Conservation (phyloP, 176 grass and related monocot genomes). For the Bolboschoenus planiculmis region DNA sequence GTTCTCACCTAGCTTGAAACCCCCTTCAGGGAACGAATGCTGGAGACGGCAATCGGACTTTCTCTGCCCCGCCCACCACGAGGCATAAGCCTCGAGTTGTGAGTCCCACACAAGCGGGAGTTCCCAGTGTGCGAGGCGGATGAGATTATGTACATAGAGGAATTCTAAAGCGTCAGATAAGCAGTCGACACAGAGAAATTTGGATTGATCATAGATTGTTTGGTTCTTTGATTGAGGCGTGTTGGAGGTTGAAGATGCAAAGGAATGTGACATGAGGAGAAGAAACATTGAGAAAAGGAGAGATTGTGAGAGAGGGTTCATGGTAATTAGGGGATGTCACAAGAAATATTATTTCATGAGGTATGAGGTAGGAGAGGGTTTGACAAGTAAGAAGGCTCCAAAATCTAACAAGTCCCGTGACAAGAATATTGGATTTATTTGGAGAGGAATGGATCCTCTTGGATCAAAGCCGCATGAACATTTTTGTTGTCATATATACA, state of each 20-base stretch:
- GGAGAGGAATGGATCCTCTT: neutral
- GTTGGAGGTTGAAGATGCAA: neutral
- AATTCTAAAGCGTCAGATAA: constrained; percentile 51
- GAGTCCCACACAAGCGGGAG: constrained; percentile 51
- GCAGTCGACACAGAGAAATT: constrained; percentile 36
- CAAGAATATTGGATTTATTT: neutral
- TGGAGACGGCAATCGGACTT: constrained; percentile 36
- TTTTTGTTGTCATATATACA: neutral
- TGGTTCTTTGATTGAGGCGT: neutral
- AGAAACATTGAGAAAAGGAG: neutral
- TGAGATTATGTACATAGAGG: constrained; percentile 53
- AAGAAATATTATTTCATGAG: neutral
- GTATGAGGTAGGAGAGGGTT: neutral
- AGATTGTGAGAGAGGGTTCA: neutral
- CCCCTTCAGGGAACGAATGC: constrained; percentile 59
- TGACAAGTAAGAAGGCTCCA: neutral
- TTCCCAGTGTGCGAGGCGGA: constrained; percentile 45
- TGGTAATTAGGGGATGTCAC: neutral
- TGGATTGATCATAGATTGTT: constrained; percentile 30
- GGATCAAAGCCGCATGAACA: neutral
- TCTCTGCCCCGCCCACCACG: constrained; percentile 51
- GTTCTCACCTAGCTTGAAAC: constrained; percentile 72
- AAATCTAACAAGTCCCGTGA: neutral
- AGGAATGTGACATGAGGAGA: neutral
- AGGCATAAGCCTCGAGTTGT: constrained; percentile 37